phyloP scores from a whole-genome alignment of 306 rosid genomes.

The Vigna unguiculata region DNA sequence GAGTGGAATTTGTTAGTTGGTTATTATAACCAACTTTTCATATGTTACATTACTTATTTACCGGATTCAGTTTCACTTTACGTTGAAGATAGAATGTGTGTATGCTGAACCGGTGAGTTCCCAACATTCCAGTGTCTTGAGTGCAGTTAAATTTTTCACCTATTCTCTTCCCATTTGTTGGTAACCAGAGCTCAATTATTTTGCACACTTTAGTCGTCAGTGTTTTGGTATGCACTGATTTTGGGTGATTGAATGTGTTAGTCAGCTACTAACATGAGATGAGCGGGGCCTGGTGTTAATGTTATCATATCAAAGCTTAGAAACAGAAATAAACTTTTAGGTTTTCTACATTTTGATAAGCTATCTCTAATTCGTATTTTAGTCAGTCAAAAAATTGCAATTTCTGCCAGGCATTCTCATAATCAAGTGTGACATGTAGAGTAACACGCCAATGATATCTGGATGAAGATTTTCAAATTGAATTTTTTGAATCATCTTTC shows the following conservation, averaged over 20 bases:
- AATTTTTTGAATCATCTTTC: neutral
- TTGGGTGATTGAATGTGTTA: neutral
- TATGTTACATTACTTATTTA: neutral
- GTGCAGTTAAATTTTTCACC: neutral
- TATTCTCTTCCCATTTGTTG: slow-evolving; percentile 18
- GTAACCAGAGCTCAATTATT: neutral
- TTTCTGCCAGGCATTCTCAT: neutral
- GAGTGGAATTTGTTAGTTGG: slow-evolving; percentile 31
- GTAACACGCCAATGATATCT: neutral
- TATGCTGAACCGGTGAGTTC: neutral
- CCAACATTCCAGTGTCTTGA: slow-evolving; percentile 4
- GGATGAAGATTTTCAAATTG: neutral
- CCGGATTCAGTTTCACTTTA: neutral
- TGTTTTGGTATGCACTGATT: neutral
- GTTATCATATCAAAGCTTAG: slow-evolving; percentile 5
- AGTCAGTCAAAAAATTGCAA: neutral
- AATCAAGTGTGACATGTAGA: neutral
- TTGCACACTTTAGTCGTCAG: neutral
- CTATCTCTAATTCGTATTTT: neutral
- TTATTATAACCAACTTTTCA: neutral
- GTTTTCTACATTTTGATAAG: neutral
- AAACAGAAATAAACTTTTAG: neutral
- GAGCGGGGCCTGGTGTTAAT: neutral
- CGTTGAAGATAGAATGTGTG: neutral
- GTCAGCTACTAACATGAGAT: too few species aligned